Conservation (phyloP, 164 flowering plant species). For the Tetrastigma voinierianum region DNA sequence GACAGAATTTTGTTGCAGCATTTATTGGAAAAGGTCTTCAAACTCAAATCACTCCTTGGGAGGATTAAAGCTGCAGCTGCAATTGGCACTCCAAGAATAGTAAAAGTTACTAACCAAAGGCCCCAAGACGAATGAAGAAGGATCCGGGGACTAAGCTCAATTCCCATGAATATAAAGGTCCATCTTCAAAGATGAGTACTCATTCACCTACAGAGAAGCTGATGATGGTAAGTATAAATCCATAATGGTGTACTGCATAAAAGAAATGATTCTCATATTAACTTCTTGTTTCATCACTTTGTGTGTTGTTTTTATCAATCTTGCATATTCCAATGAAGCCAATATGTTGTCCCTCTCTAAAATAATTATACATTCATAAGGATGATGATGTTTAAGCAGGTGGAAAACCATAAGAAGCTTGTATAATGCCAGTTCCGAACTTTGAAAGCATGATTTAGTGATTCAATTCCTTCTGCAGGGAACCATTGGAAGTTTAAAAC, state of each 20-base stretch:
- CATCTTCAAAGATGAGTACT: constrained; percentile 84
- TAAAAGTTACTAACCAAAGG: constrained; percentile 78
- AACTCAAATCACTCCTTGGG: constrained; percentile 55
- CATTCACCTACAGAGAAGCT: constrained; percentile 63
- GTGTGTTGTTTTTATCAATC: too few relatives aligned
- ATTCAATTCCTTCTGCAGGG: neutral
- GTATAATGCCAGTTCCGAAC: neutral
- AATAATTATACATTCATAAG: too few relatives aligned
- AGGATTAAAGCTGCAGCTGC: constrained; percentile 98
- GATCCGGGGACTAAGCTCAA: constrained; percentile 69
- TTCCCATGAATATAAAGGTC: constrained; percentile 90
- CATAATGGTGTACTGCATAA: neutral
- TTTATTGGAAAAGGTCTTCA: neutral
- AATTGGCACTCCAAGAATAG: constrained; percentile 80
- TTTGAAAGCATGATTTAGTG: neutral
- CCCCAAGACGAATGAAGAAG: constrained; percentile 83
- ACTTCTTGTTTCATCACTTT: too few relatives aligned
- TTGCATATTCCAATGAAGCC: too few relatives aligned
- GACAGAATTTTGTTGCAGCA: too few relatives aligned
- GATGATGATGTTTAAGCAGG: too few relatives aligned
- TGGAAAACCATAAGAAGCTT: neutral
- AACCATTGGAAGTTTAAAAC: neutral
- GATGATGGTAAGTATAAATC: constrained; percentile 6
- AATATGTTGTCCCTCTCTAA: too few relatives aligned
- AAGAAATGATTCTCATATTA: neutral